Evolutionary conservation across 1,284 basidiomycete genomes (phyloP).

Genomic region (Cerioporus squamosus): DNA sequence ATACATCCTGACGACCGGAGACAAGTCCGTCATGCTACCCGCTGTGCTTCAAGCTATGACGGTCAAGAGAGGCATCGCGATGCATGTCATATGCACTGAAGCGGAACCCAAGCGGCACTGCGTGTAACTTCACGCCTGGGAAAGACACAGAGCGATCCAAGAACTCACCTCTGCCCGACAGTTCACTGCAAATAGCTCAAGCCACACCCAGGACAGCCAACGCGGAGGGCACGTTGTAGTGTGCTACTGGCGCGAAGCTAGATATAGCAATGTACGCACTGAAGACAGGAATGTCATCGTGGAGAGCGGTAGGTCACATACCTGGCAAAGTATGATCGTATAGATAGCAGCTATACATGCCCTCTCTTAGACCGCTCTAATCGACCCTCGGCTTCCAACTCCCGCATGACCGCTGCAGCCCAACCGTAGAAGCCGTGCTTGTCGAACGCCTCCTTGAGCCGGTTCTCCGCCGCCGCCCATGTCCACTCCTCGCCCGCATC

Average conservation of each 20-base stretch:
- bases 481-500: conserved; percentile 40
- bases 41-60: too few species aligned
- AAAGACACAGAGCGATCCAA: too few species aligned
- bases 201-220: too few species aligned
- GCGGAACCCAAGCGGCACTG: too few species aligned
- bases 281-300: not conserved
- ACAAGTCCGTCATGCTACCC: too few species aligned
- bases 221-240: too few species aligned
- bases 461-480: conserved; percentile 53
- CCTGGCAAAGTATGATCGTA: not conserved
- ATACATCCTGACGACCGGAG: too few species aligned
- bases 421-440: conserved; percentile 57
- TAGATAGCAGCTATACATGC: conserved; percentile 18
- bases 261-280: not conserved
- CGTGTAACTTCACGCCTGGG: too few species aligned
- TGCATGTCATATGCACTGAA: too few species aligned
- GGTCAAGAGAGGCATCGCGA: too few species aligned
- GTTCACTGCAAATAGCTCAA: too few species aligned
- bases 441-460: conserved; percentile 58
- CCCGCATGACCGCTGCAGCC: conserved; percentile 51
- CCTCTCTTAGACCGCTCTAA: conserved; percentile 46
- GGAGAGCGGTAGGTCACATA: not conserved
- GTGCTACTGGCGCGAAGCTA: not conserved
- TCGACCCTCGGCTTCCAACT: conserved; percentile 57
- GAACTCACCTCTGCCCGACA: too few species aligned